phyloP scores from a whole-genome alignment of 306 rosid genomes.

The Cicer yamashitae region DNA sequence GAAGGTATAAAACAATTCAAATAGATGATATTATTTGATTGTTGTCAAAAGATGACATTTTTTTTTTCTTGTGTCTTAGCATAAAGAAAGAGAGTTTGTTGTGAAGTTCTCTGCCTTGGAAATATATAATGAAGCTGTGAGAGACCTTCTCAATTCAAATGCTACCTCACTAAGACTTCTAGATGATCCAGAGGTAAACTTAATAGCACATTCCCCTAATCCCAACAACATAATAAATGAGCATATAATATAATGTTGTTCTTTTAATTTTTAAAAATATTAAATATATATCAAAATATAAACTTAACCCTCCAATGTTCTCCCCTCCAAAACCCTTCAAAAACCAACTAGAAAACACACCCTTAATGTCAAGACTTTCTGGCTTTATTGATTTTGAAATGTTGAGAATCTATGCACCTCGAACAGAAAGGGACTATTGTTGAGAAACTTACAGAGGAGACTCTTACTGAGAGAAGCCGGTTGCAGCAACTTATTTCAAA shows the following conservation, averaged over 20 bases:
- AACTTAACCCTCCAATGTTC: too few species aligned
- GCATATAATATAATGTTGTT: too few species aligned
- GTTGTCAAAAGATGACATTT: constrained; percentile 41
- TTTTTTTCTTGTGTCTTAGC: constrained; percentile 60
- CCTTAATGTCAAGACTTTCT: not conserved
- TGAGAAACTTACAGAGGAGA: constrained; percentile 83
- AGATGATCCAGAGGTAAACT: constrained; percentile 90
- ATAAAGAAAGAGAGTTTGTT: constrained; percentile 67
- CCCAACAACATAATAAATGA: too few species aligned
- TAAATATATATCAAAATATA: too few species aligned
- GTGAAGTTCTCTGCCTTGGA: constrained; percentile 92
- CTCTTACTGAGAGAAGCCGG: constrained; percentile 62
- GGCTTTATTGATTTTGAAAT: constrained; percentile 36
- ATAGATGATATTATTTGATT: constrained; percentile 4
- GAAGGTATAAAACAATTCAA: constrained; percentile 52
- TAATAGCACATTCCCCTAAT: not conserved
- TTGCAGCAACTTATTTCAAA: constrained; percentile 67
- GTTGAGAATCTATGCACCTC: constrained; percentile 31
- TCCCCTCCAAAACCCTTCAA: too few species aligned
- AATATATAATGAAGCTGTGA: constrained; percentile 89
- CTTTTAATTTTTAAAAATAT: too few species aligned
- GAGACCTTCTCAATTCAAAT: constrained; percentile 71
- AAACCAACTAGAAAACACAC: not conserved
- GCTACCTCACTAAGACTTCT: constrained; percentile 70
- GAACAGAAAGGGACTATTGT: constrained; percentile 84